Base-by-base conservation (phyloP, 305 asterid genomes). In the Nicotiana rustica region DNA sequence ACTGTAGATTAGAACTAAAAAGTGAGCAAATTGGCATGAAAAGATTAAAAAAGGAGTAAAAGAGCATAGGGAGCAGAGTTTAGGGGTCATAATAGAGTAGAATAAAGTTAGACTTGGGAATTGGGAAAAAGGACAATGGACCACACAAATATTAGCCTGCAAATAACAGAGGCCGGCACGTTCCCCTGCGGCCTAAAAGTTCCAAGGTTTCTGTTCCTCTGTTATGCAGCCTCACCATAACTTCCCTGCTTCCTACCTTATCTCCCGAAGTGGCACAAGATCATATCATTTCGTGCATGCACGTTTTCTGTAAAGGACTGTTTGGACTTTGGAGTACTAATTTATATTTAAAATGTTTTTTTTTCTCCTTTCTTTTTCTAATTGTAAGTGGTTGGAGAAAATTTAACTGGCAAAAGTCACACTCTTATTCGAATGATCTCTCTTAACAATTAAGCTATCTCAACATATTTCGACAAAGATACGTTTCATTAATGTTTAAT, bases 61-160 rank as follows among this genome's bases (percentile, higher is more conserved):
- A 44, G 18, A 52, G 77, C 78, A 80, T 80, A 47, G 83, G 77
- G 67, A 80, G 78, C 67, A 80, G 83, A 80, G 83, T 67, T 38
- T 33, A 62, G 47, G 82, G 82, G 59, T 67, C 64, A 41, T 31
- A 68, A 35, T 56, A 52, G 33, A 81, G 35, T 81, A 76, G 9
- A 52, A 76, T 55, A 76, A 76, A 55, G 80, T 55, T 55, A 55
- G 13, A 76, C 80, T 15, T 76, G 21, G 83, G 61, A 77, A 79
- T n/a, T 84, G 87, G 82, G 86, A 86, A 84, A 59, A 55, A 52
- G 78, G 31, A 81, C 80, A 84, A 44, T 78, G 90, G 85, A 83
- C 87, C 89, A 70, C 87, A 68, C 21, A 52, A 78, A 38, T 59
- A 81, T 68, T 65, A 81, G 80, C 80, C 81, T 60, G 70, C 86